Percentiles rank a stretch among this genome's conserved stretches.
phyloP scores from a whole-genome alignment of 768 basidiomycete species.

The Mycena albidolilacea region DNA sequence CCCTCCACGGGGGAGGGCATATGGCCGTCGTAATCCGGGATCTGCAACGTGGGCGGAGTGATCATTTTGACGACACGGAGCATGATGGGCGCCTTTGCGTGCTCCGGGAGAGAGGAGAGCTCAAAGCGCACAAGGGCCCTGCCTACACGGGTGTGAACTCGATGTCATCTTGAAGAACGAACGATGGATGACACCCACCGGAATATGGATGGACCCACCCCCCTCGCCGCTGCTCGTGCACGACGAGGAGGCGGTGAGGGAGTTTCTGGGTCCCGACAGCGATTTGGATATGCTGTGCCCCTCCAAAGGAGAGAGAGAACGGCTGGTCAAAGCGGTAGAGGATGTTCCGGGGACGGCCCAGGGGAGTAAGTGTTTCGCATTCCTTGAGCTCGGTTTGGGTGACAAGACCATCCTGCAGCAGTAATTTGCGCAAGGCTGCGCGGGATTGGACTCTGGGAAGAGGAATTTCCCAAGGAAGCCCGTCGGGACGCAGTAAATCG shows the following conservation, averaged over 20 bases:
- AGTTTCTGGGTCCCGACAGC: background rate
- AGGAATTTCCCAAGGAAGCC: slow-evolving; percentile 14
- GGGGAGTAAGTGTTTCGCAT: background rate
- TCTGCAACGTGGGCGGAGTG: slow-evolving; percentile 10
- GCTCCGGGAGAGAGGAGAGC: slow-evolving; percentile 23
- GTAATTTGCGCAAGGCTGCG: background rate
- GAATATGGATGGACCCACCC: slow-evolving; percentile 7
- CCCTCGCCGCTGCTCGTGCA: slow-evolving; percentile 25
- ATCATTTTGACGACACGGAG: slow-evolving; percentile 36
- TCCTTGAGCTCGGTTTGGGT: slow-evolving; percentile 12
- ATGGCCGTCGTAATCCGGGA: slow-evolving; percentile 29
- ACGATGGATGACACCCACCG: slow-evolving; percentile 1
- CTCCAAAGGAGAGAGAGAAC: slow-evolving; percentile 20
- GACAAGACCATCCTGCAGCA: slow-evolving; percentile 29
- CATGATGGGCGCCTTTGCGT: background rate
- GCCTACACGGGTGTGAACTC: slow-evolving; percentile 7
- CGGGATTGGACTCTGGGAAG: background rate
- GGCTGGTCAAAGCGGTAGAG: slow-evolving; percentile 29
- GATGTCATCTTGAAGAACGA: too few relatives aligned
- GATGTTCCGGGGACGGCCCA: background rate
- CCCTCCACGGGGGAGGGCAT: slow-evolving; percentile 34
- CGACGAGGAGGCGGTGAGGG: background rate
- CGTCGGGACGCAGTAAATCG: slow-evolving; percentile 29
- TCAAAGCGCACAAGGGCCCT: slow-evolving; percentile 36
- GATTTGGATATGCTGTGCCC: background rate